Conservation (phyloP, 768 basidiomycete species). For the Rubroboletus pulcherrimus region DNA sequence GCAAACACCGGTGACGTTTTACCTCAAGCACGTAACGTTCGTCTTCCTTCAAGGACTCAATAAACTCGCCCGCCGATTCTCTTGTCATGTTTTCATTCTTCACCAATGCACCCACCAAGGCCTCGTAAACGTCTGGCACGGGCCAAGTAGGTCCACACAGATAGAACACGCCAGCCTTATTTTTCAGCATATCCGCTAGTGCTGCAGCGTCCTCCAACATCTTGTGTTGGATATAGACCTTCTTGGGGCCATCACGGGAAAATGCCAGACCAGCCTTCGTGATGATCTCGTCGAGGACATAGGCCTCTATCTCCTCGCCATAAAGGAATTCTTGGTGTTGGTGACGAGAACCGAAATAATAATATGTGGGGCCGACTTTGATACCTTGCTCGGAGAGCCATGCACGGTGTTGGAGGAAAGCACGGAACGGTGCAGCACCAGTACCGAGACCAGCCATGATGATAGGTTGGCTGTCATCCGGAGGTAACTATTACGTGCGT, state of each 20-base stretch:
- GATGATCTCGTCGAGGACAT: slow-evolving; percentile 79
- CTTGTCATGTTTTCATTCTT: slow-evolving; percentile 64
- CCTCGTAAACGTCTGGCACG: slow-evolving; percentile 96
- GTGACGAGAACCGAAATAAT: slow-evolving; percentile 98
- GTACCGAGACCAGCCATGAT: slow-evolving; percentile 99
- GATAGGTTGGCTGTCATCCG: slow-evolving; percentile 78
- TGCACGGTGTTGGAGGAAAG: slow-evolving; percentile 95
- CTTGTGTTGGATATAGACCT: slow-evolving; percentile 98
- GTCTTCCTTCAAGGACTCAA: slow-evolving; percentile 91
- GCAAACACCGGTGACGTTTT: neutral
- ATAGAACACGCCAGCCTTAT: slow-evolving; percentile 83
- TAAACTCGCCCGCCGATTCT: slow-evolving; percentile 68
- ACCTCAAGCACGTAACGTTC: slow-evolving; percentile 97
- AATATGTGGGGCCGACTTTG: slow-evolving; percentile 87
- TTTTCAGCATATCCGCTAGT: slow-evolving; percentile 70
- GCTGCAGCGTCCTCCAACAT: slow-evolving; percentile 86
- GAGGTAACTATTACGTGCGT: slow-evolving; percentile 61
- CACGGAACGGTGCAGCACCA: slow-evolving; percentile 98
- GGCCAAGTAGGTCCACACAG: slow-evolving; percentile 99
- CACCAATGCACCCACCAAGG: slow-evolving; percentile 77
- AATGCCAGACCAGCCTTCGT: slow-evolving; percentile 92
- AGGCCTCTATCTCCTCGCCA: slow-evolving; percentile 94
- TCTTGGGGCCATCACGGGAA: slow-evolving; percentile 88
- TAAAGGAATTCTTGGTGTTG: slow-evolving; percentile 96
- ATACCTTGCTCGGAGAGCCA: slow-evolving; percentile 71